These are phyloP conservation scores for Chlamydomonas sp. DNA, from an alignment of 139 green algal genomes.

Conservation along the genomic window DNA sequence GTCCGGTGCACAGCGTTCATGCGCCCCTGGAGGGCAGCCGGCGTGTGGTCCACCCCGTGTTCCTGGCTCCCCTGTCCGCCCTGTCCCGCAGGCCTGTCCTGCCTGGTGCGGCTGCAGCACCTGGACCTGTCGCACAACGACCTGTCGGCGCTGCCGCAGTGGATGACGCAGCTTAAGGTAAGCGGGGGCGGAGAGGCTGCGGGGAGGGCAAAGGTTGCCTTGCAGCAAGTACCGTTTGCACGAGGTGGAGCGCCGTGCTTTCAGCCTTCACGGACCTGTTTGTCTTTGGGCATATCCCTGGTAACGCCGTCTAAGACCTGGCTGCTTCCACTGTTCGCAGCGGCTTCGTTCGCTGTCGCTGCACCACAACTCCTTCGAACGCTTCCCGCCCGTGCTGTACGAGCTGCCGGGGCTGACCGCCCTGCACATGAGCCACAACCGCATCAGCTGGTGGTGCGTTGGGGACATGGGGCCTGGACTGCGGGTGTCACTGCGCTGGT, in stretches of 20 bases:
- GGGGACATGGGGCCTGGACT: background rate
- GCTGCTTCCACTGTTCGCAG: background rate
- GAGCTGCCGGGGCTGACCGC: constrained; percentile 11
- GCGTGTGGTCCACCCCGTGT: background rate
- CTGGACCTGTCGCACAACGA: constrained; percentile 12
- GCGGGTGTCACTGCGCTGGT: too few species aligned
- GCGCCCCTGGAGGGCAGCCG: too few species aligned
- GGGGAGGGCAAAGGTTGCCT: too few species aligned
- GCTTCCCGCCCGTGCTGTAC: constrained; percentile 28
- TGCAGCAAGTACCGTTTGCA: too few species aligned
- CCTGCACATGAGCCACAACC: constrained; percentile 16
- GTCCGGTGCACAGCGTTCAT: too few species aligned
- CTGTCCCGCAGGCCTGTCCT: background rate
- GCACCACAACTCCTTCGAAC: constrained; percentile 26
- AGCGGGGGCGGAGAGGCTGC: too few species aligned
- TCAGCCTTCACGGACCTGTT: background rate
- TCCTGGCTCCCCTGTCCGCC: background rate
- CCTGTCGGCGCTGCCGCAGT: constrained; percentile 6
- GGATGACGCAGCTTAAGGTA: constrained; percentile 1
- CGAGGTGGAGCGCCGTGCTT: background rate
- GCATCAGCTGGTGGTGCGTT: constrained; percentile 27
- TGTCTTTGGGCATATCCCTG: background rate
- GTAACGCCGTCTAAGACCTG: background rate
- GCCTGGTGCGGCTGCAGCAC: background rate
- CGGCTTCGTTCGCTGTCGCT: background rate